Percentiles rank a stretch among this genome's conserved stretches.
Conservation (phyloP, 2,329 filamentous ascomycete species). For the Exophiala sideris region DNA sequence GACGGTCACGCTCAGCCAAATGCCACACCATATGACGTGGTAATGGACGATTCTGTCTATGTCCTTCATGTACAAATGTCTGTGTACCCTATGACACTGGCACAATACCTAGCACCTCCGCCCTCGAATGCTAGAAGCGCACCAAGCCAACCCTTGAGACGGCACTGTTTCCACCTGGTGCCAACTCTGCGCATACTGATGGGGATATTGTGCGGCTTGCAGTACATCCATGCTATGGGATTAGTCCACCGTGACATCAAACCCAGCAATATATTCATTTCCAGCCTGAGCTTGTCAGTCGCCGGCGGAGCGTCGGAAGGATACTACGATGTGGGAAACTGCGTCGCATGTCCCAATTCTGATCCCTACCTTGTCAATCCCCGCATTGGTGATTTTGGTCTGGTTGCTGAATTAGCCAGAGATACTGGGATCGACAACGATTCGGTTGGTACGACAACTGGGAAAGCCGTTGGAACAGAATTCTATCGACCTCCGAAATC, state of each 20-base stretch:
- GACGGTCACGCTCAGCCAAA: constrained; percentile 18
- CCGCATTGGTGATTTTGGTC: constrained; percentile 66
- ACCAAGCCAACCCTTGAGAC: constrained; percentile 28
- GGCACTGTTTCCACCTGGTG: constrained; percentile 61
- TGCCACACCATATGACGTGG: constrained; percentile 21
- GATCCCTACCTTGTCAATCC: constrained; percentile 50
- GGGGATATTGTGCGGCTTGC: constrained; percentile 59
- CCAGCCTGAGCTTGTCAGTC: constrained; percentile 37
- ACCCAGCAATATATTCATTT: constrained; percentile 65
- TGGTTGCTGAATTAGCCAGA: constrained; percentile 53
- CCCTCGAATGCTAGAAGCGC: constrained; percentile 23
- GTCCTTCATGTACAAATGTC: constrained; percentile 66
- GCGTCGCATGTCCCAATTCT: constrained; percentile 20
- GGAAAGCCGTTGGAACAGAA: constrained; percentile 57
- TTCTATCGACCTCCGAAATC: constrained; percentile 56
- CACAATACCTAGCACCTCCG: constrained; percentile 53
- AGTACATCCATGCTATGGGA: constrained; percentile 60
- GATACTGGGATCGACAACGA: not conserved
- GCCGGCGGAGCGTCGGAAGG: constrained; percentile 41
- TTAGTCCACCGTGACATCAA: constrained; percentile 67
- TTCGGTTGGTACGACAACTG: constrained; percentile 13
- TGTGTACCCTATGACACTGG: constrained; percentile 60
- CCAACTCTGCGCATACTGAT: constrained; percentile 57
- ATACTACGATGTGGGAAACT: constrained; percentile 38
- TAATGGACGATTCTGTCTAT: constrained; percentile 31